Conservation (phyloP, 495 filamentous ascomycete genomes). For the Umbilicaria muhlenbergii region DNA sequence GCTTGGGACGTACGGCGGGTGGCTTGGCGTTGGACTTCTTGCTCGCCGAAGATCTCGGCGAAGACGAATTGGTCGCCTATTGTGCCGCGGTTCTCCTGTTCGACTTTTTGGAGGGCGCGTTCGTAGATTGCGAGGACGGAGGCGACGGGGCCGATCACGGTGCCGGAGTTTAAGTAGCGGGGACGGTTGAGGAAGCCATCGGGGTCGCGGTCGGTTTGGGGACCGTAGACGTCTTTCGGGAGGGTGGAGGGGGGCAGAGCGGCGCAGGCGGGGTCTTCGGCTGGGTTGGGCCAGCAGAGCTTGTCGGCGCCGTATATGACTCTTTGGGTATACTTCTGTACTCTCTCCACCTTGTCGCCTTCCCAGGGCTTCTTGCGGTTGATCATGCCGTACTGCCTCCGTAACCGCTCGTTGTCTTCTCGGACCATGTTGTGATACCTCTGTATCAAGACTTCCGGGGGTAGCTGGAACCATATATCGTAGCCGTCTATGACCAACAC, state of each 20-base stretch:
- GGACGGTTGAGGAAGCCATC: constrained; percentile 34
- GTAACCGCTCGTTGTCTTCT: constrained; percentile 31
- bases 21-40: constrained; percentile 39
- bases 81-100: constrained; percentile 19
- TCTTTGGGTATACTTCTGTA: constrained; percentile 36
- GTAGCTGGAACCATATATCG: constrained; percentile 47
- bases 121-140: constrained; percentile 36
- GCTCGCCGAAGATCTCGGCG: constrained; percentile 40
- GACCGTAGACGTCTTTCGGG: constrained; percentile 41
- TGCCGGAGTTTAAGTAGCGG: constrained; percentile 34
- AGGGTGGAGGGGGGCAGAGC: constrained; percentile 39
- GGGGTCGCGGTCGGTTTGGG: constrained; percentile 30
- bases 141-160: constrained; percentile 34
- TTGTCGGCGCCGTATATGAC: constrained; percentile 49
- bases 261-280: constrained; percentile 33
- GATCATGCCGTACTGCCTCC: constrained; percentile 30
- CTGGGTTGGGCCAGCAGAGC: constrained; percentile 31
- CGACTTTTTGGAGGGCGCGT: constrained; percentile 27
- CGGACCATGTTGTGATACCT: constrained; percentile 35
- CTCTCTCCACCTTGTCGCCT: constrained; percentile 14
- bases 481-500: constrained; percentile 41
- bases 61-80: constrained; percentile 33
- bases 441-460: constrained; percentile 38
- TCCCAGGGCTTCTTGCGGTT: constrained; percentile 16
- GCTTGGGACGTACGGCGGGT: constrained; percentile 22